Evolutionary conservation across 164 flowering plant genomes (phyloP), one percentile per base, ranked within the genome.

Genomic region (Sedum album): DNA sequence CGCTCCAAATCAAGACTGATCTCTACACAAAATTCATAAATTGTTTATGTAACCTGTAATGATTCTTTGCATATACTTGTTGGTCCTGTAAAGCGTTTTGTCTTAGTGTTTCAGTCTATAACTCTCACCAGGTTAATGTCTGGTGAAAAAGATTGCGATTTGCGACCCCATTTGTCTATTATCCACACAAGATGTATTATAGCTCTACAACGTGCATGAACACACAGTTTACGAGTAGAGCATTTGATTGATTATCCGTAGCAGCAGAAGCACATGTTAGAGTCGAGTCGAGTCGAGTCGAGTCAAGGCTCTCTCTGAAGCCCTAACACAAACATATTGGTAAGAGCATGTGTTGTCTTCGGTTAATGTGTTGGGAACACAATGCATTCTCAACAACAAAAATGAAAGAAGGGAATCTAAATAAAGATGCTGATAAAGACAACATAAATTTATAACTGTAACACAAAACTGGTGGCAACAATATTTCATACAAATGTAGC

Each of bases 1-100:
- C 18, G 76, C 70, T 68, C 66, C 77, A 66, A 82, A 82, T 71
- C 75, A 78, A 67, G 73, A 72, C 48, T 75, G 77, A 64, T 64
- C 5, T 26, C 28, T 53, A 28, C 14, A 25, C 28, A 23, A 48
- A 20, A 48, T 13, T 39, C 42, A 39, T 14, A 11, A 48, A 26
- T 25, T 5, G 8, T 55, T 6, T 10, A 6, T 6, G 7, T 0
- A 55, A 55, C 17, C 61, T 55, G 61, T 9, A 55, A 25, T 55
- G 14, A 8, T 11, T 25, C 4, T 4, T 5, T 55, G 26, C 26
- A 55, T 13, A 6, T 3, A 25, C 31, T 55, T 55, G 61, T 55
- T 55, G 25, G 30, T 55, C 17, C 17, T 11, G 18, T 18, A 35
- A 35, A 35, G 38, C 5, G 38, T 35, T n/a, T n/a, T n/a, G n/a